Evolutionary conservation across 1,284 basidiomycete species (phyloP).

Genomic region (Farysia itapuensis): DNA sequence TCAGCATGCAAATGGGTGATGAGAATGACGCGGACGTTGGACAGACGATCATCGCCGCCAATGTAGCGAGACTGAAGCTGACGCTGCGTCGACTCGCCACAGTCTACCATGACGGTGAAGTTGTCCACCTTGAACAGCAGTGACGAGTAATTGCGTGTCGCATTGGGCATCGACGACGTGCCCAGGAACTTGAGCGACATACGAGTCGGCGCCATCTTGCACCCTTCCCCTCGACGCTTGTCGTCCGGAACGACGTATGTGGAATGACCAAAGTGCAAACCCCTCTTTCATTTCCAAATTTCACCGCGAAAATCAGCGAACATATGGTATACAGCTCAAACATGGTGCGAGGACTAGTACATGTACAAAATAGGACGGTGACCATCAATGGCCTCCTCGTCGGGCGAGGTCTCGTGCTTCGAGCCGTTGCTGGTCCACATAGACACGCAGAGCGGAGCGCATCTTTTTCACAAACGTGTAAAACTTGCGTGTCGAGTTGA

Average conservation of each 20-base stretch:
- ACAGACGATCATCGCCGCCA: slow-evolving; percentile 45
- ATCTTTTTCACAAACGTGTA: slow-evolving; percentile 44
- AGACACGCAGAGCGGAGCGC: slow-evolving; percentile 21
- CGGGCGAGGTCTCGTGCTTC: slow-evolving; percentile 27
- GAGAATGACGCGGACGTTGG: slow-evolving; percentile 51
- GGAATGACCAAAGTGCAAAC: too few species aligned
- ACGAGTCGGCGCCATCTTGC: slow-evolving; percentile 33
- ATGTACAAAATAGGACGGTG: too few species aligned
- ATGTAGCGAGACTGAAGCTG: slow-evolving; percentile 43
- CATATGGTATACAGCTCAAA: too few species aligned
- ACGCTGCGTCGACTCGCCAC: slow-evolving; percentile 56
- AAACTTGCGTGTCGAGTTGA: slow-evolving; percentile 43
- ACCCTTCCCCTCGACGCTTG: too few species aligned
- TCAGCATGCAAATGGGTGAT: slow-evolving; percentile 57
- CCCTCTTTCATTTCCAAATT: too few species aligned
- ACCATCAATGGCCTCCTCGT: slow-evolving; percentile 9
- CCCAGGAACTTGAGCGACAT: slow-evolving; percentile 54
- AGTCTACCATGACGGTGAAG: slow-evolving; percentile 54
- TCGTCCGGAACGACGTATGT: too few species aligned
- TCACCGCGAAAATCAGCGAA: too few species aligned
- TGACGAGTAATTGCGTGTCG: slow-evolving; percentile 54
- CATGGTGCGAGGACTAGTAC: too few species aligned
- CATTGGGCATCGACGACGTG: slow-evolving; percentile 52
- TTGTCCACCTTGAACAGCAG: slow-evolving; percentile 50
- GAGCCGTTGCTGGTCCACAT: slow-evolving; percentile 31